Percentiles rank a stretch among this genome's conserved stretches.
Evolutionary conservation across 768 basidiomycete species (phyloP).

Genomic region (Mycena crocata): DNA sequence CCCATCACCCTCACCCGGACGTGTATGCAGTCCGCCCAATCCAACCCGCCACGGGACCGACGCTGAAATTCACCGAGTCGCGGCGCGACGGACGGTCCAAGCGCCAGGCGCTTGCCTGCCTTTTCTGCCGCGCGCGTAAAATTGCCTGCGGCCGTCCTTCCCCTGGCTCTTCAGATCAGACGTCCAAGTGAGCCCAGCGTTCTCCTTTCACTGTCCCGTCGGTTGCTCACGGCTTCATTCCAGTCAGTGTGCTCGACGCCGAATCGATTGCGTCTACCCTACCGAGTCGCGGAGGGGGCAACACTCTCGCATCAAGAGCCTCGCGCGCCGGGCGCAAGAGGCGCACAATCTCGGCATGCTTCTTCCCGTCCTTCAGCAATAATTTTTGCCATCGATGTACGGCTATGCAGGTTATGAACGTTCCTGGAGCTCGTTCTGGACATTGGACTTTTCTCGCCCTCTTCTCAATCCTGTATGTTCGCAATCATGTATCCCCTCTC

Average conservation of each 20-base stretch:
- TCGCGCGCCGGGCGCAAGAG: slow-evolving; percentile 4
- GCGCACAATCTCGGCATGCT: not conserved
- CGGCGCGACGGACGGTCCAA: slow-evolving; percentile 11
- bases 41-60: not conserved
- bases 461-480: too few species aligned
- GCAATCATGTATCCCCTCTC: too few species aligned
- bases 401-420: too few species aligned
- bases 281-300: slow-evolving; percentile 17
- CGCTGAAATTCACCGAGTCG: slow-evolving; percentile 15
- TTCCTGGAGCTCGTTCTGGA: too few species aligned
- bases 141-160: slow-evolving; percentile 14
- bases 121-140: slow-evolving; percentile 19
- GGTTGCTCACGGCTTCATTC: not conserved
- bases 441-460: too few species aligned
- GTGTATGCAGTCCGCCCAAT: not conserved
- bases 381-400: too few species aligned
- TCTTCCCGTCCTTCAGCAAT: not conserved
- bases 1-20: not conserved
- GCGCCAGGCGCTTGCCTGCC: slow-evolving; percentile 14
- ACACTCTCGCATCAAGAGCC: slow-evolving; percentile 24
- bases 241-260: slow-evolving; percentile 14
- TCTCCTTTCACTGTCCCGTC: not conserved
- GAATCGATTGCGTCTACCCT: slow-evolving; percentile 1
- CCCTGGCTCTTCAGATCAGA: not conserved
- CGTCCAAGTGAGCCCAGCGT: slow-evolving; percentile 15